Evolutionary conservation across 2,329 filamentous ascomycete genomes (phyloP).

Genomic region (Ophiostoma ips): DNA sequence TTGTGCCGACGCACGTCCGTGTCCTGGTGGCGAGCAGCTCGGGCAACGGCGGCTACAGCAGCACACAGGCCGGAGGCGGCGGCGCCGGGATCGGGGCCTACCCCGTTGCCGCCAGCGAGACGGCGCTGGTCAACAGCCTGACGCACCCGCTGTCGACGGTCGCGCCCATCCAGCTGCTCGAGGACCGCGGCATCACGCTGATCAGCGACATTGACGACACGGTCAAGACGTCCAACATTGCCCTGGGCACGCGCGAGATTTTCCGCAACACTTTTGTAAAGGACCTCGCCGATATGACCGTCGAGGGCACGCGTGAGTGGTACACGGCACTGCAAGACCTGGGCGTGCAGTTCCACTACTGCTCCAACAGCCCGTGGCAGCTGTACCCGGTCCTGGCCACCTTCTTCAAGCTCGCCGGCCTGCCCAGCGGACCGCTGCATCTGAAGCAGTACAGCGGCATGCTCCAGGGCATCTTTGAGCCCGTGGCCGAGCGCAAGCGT

Average conservation of each 20-base stretch:
- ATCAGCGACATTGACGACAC: slow-evolving; percentile 99
- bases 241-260: slow-evolving; percentile 76
- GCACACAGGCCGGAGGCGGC: background rate
- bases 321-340: slow-evolving; percentile 63
- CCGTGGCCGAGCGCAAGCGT: slow-evolving; percentile 88
- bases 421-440: slow-evolving; percentile 84
- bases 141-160: slow-evolving; percentile 65
- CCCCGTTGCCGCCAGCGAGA: slow-evolving; percentile 1
- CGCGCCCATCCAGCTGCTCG: slow-evolving; percentile 63
- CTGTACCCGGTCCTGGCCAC: slow-evolving; percentile 78
- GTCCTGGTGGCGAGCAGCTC: slow-evolving; percentile 53
- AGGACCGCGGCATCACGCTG: slow-evolving; percentile 68
- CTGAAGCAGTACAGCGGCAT: slow-evolving; percentile 94
- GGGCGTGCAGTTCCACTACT: slow-evolving; percentile 86
- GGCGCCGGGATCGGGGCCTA: background rate
- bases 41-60: background rate
- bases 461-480: slow-evolving; percentile 96
- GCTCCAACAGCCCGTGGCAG: slow-evolving; percentile 99
- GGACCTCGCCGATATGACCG: slow-evolving; percentile 64
- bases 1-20: slow-evolving; percentile 78
- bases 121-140: slow-evolving; percentile 5
- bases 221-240: slow-evolving; percentile 88
- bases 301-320: slow-evolving; percentile 84
- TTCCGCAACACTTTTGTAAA: slow-evolving; percentile 93
- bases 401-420: slow-evolving; percentile 66